These are phyloP conservation scores for Amyloporia xantha DNA, from an alignment of 768 basidiomycete species.

Conservation along the genomic window DNA sequence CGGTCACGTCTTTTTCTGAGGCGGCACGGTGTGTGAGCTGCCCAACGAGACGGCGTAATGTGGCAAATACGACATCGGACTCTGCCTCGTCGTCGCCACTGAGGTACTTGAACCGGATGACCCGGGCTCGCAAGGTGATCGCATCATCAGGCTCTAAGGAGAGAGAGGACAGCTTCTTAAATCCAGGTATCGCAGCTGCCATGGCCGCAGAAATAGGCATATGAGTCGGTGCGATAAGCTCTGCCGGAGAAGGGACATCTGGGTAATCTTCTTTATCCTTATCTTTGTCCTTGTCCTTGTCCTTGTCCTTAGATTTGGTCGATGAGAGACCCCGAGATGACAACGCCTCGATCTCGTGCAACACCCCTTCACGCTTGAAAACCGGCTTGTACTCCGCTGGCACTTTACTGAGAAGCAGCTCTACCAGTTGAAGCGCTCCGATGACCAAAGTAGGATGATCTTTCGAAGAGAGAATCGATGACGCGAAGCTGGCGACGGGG, in stretches of 20 bases:
- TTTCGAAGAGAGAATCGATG: conserved; percentile 86
- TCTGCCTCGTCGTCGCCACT: conserved; percentile 48
- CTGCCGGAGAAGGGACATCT: conserved; percentile 33
- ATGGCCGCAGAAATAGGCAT: conserved; percentile 36
- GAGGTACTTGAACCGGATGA: conserved; percentile 80
- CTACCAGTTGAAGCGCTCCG: conserved; percentile 88
- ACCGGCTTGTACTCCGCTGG: conserved; percentile 80
- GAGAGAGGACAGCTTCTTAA: conserved; percentile 63
- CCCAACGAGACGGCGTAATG: conserved; percentile 58
- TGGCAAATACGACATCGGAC: conserved; percentile 56
- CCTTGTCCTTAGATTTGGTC: conserved; percentile 40
- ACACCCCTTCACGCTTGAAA: conserved; percentile 92
- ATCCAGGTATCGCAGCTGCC: conserved; percentile 43
- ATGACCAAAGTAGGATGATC: conserved; percentile 86
- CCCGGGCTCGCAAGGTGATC: conserved; percentile 85
- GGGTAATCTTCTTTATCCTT: too few relatives aligned
- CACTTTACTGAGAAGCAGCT: conserved; percentile 80
- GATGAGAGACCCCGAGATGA: conserved; percentile 58
- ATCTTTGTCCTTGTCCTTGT: conserved; percentile 30
- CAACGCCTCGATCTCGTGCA: conserved; percentile 85
- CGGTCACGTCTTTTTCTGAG: conserved; percentile 56
- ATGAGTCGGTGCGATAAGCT: conserved; percentile 28
- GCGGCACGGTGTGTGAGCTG: conserved; percentile 49
- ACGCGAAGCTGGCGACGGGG: conserved; percentile 91
- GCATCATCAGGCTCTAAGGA: conserved; percentile 83